Evolutionary conservation across 345 rosid genomes (phyloP).

Genomic region (Lepidium africanum): DNA sequence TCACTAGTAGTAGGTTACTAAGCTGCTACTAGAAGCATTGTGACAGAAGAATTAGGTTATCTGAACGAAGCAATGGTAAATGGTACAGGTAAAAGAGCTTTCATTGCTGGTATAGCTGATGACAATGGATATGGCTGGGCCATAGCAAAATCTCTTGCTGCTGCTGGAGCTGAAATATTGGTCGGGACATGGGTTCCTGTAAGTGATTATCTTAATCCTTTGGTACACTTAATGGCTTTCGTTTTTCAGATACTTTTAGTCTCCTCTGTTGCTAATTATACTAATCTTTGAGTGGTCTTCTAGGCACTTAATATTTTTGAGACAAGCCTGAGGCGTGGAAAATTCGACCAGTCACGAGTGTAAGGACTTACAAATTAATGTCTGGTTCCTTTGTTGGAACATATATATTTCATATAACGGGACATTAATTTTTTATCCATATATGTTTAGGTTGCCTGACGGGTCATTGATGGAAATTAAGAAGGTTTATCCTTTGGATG

Average conservation of each 20-base stretch:
- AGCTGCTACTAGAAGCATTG: neutral
- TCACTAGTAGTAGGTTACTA: neutral
- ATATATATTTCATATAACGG: neutral
- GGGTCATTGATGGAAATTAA: slow-evolving; percentile 92
- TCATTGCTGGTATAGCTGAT: slow-evolving; percentile 96
- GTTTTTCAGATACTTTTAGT: neutral
- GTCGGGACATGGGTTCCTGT: slow-evolving; percentile 99
- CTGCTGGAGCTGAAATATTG: slow-evolving; percentile 96
- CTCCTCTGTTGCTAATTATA: slow-evolving; percentile 4
- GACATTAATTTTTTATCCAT: neutral
- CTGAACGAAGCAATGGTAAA: neutral
- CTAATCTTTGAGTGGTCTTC: slow-evolving; percentile 17
- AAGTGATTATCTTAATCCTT: slow-evolving; percentile 23
- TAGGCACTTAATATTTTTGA: slow-evolving; percentile 94
- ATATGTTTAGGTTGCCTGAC: slow-evolving; percentile 64
- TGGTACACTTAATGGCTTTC: neutral
- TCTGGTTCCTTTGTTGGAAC: neutral
- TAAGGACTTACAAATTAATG: slow-evolving; percentile 35
- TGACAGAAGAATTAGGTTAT: neutral
- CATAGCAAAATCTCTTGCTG: slow-evolving; percentile 96
- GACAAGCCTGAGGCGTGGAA: slow-evolving; percentile 88
- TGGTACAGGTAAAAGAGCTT: slow-evolving; percentile 77
- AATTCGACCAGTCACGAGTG: slow-evolving; percentile 88
- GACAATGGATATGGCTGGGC: slow-evolving; percentile 99
- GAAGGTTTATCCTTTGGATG: slow-evolving; percentile 90